Conservation (phyloP, 2,329 filamentous ascomycete genomes). For the Pseudopyrenochaeta lycopersici region DNA sequence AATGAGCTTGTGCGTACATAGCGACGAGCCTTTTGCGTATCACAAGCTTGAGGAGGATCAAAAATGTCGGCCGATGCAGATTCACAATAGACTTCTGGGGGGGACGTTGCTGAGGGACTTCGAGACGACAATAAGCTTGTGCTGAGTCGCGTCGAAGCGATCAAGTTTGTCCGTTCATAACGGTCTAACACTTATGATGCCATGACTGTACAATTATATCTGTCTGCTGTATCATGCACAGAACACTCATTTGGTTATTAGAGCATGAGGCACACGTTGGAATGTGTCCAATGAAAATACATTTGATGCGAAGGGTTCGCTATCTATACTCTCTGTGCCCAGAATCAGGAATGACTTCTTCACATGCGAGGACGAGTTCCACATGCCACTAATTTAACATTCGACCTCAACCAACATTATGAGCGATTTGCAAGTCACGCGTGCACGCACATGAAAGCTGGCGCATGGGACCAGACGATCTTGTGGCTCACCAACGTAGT, state of each 20-base stretch:
- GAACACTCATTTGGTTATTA: neutral
- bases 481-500: neutral
- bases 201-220: neutral
- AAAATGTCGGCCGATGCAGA: neutral
- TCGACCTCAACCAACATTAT: neutral
- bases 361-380: neutral
- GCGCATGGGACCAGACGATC: conserved; percentile 9
- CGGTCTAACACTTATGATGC: too few relatives aligned
- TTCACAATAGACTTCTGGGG: neutral
- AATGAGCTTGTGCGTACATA: conserved; percentile 12
- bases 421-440: conserved; percentile 25
- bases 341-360: neutral
- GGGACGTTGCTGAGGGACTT: neutral
- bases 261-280: too few relatives aligned
- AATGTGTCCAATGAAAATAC: too few relatives aligned
- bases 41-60: neutral
- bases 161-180: too few relatives aligned
- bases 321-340: neutral
- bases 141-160: neutral
- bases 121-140: neutral
- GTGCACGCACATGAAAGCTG: conserved; percentile 12
- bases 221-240: neutral
- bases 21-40: neutral
- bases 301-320: too few relatives aligned
- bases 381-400: neutral